Percentiles rank a stretch among this genome's conserved stretches.
These are phyloP conservation scores for Boletus vinaceobasis DNA, from an alignment of 768 basidiomycete species.

Conservation along the genomic window DNA sequence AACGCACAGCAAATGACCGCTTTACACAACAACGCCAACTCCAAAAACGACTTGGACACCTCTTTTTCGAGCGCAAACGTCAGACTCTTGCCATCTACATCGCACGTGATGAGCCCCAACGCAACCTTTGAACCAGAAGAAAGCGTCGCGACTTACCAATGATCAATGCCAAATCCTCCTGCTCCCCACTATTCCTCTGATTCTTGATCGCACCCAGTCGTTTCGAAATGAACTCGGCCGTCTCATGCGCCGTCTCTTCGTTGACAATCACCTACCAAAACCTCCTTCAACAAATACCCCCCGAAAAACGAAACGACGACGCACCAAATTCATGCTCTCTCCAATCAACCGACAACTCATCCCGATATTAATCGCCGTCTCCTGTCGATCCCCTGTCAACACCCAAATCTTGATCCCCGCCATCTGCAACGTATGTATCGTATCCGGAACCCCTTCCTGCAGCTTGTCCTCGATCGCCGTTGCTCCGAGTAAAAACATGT, in stretches of 20 bases:
- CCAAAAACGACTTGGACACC: constrained; percentile 83
- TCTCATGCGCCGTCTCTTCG: constrained; percentile 77
- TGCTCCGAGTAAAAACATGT: constrained; percentile 89
- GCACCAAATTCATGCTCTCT: constrained; percentile 93
- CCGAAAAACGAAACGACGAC: neutral
- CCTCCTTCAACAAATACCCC: neutral
- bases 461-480: constrained; percentile 99
- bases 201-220: constrained; percentile 90
- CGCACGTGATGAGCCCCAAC: neutral
- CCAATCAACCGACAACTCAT: constrained; percentile 96
- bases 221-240: constrained; percentile 83
- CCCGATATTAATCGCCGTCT: constrained; percentile 99
- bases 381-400: constrained; percentile 95
- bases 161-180: constrained; percentile 91
- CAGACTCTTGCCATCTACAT: constrained; percentile 88
- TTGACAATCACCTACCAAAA: constrained; percentile 67
- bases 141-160: constrained; percentile 62
- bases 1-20: constrained; percentile 93
- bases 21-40: constrained; percentile 96
- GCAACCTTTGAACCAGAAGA: neutral
- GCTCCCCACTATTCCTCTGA: constrained; percentile 85
- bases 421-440: constrained; percentile 96
- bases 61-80: constrained; percentile 93
- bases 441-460: constrained; percentile 97
- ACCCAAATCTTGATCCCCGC: constrained; percentile 99